Evolutionary conservation across 495 filamentous ascomycete genomes (phyloP).

Genomic region (Podospora australis): DNA sequence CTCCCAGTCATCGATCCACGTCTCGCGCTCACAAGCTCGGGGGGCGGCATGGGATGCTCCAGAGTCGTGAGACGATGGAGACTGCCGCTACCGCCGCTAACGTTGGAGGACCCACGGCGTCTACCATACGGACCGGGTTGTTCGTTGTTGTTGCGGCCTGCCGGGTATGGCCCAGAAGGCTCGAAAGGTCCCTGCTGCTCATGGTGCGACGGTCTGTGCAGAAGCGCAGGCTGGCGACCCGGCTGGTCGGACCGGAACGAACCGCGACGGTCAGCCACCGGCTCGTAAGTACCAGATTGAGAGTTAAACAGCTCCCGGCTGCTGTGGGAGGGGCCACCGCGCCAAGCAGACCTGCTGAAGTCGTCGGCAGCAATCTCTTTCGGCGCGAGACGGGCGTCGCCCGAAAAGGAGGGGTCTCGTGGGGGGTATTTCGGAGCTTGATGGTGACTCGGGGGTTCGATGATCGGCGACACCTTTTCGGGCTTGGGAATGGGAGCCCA

Average conservation of each 20-base stretch:
- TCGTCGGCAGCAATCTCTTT: conserved; percentile 93
- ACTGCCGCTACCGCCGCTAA: conserved; percentile 82
- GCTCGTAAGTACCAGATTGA: conserved; percentile 88
- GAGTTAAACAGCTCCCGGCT: conserved; percentile 87
- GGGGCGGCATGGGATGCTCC: conserved; percentile 38
- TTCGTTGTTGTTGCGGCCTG: conserved; percentile 58
- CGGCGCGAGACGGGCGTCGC: conserved; percentile 39
- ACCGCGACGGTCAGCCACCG: conserved; percentile 70
- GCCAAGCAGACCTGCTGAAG: conserved; percentile 75
- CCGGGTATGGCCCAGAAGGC: conserved; percentile 87
- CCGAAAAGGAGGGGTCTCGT: conserved; percentile 18
- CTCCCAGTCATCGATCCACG: conserved; percentile 39
- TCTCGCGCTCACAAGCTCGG: conserved; percentile 37
- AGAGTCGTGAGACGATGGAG: conserved; percentile 43
- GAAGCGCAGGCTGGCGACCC: conserved; percentile 65
- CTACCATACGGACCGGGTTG: conserved; percentile 69
- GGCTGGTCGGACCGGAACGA: conserved; percentile 50
- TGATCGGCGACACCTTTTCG: conserved; percentile 68
- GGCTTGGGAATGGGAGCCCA: conserved; percentile 85
- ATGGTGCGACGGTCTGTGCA: conserved; percentile 57
- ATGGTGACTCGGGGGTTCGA: conserved; percentile 34
- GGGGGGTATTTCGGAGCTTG: conserved; percentile 24
- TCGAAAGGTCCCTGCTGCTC: conserved; percentile 71
- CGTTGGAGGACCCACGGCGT: conserved; percentile 85
- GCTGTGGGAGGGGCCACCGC: conserved; percentile 52